A percentile compares a stretch with the other conserved stretches of the same genome.
phyloP scores from a whole-genome alignment of 2,329 filamentous ascomycete genomes.

The Diaporthe sp. region DNA sequence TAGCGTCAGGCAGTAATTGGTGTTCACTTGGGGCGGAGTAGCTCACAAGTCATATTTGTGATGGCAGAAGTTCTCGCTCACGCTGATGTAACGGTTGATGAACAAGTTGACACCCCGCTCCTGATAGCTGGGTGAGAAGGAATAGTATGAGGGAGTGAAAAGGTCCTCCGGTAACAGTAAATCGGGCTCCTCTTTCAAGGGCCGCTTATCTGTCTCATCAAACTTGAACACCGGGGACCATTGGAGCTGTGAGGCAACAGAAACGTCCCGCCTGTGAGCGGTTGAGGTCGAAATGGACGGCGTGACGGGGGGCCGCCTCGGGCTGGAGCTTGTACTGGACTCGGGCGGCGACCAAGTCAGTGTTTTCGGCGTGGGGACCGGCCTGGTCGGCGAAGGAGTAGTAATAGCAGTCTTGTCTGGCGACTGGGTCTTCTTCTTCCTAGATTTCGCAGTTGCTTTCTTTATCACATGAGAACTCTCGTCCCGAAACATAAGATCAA shows the following conservation, averaged over 20 bases:
- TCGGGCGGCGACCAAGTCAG: conserved; percentile 30
- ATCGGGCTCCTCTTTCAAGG: conserved; percentile 1
- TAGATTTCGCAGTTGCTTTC: conserved; percentile 58
- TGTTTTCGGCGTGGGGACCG: conserved; percentile 40
- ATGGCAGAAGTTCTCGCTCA: conserved; percentile 54
- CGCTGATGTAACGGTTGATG: conserved; percentile 33
- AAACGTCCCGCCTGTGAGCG: neutral
- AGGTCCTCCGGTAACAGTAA: neutral
- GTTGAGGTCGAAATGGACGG: conserved; percentile 12
- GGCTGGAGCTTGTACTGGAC: conserved; percentile 13
- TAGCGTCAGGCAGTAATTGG: neutral
- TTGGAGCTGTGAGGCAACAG: neutral
- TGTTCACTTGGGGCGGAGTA: neutral
- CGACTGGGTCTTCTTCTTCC: conserved; percentile 44
- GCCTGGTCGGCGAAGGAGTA: conserved; percentile 13
- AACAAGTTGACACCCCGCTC: conserved; percentile 37
- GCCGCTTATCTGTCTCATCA: neutral
- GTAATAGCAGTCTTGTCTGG: neutral
- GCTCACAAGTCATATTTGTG: conserved; percentile 63
- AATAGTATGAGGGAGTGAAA: conserved; percentile 4
- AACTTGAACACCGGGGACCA: conserved; percentile 25
- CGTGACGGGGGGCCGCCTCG: neutral
- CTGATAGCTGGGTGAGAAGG: conserved; percentile 33
- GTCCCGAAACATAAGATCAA: conserved; percentile 70
- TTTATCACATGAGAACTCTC: conserved; percentile 68